Evolutionary conservation across 768 basidiomycete species (phyloP), one percentile per base, ranked within the genome.

Genomic region (Sistotremastrum suecicum): DNA sequence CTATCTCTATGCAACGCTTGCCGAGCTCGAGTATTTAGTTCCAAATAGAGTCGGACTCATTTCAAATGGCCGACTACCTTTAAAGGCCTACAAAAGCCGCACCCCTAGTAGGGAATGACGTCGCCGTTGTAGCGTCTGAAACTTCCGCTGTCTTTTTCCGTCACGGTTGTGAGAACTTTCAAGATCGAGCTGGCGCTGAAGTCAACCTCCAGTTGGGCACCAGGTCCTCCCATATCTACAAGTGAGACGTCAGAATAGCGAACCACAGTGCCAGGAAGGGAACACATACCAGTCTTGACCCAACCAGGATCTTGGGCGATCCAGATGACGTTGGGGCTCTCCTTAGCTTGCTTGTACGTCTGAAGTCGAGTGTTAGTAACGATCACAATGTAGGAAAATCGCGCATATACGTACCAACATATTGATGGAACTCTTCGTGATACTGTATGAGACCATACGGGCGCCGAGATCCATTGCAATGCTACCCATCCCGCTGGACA

Each of bases 371-470:
- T 39, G 5, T 28, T 32, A 32, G 32, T 9, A 10, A 12, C n/a
- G 48, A 34, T 44, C 28, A 32, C 31, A 34, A 41, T 5, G 20
- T 37, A 41, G 32, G n/a, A 4, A 28, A 39, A 35, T 34, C 31
- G 4, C 28, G 33, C 40, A 5, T 29, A 5, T 31, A 53, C 61
- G 29, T 44, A 67, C 66, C 37, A 67, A 56, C 66, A 67, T 68
- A 45, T 66, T 66, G 41, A 67, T 49, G 9, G 62, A 65, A 7
- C 59, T 56, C 55, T 68, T 67, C 39, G 56, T 62, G 48, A 66
- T 60, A 12, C 56, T 59, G 50, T 68, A 69, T 29, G 58, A 57
- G 12, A 63, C 48, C 45, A 51, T 51, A 40, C 54, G 53, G 1
- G 45, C 50, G 0, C 63, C 64, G 31, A 41, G 48, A 41, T 60